Evolutionary conservation across 2,329 filamentous ascomycete species (phyloP).

Genomic region (Pseudogymnoascus sp.): DNA sequence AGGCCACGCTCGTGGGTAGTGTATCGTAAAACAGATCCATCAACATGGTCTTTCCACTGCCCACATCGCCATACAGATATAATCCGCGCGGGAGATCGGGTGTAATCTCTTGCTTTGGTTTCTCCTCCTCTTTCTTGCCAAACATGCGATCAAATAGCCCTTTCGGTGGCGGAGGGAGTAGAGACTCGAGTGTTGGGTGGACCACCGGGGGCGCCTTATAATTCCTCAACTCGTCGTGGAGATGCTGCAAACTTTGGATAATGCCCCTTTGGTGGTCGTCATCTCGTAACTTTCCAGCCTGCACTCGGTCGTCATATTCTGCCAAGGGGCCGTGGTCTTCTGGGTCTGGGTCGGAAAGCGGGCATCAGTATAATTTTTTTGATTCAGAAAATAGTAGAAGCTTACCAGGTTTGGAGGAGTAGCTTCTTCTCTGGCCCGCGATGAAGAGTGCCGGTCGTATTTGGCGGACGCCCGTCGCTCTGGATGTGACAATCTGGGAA

Average conservation of each 20-base stretch:
- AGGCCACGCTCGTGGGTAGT: constrained; percentile 66
- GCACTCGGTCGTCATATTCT: constrained; percentile 81
- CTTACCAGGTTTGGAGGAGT: neutral
- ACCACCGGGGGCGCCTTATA: constrained; percentile 69
- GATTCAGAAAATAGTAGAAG: neutral
- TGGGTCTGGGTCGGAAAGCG: constrained; percentile 14
- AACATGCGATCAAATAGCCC: constrained; percentile 57
- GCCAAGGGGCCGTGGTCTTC: constrained; percentile 58
- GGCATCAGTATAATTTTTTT: neutral
- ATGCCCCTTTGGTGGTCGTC: constrained; percentile 89
- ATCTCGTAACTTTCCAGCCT: constrained; percentile 64
- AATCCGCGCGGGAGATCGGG: constrained; percentile 74
- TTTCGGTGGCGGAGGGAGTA: constrained; percentile 43
- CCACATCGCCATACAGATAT: constrained; percentile 94
- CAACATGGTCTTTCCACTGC: constrained; percentile 97
- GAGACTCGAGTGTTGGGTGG: constrained; percentile 67
- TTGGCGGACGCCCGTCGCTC: neutral
- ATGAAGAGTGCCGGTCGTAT: neutral
- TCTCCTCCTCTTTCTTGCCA: constrained; percentile 30
- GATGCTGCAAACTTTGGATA: constrained; percentile 78
- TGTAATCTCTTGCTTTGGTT: constrained; percentile 47
- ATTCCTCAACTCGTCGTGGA: constrained; percentile 70
- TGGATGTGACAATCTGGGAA: neutral
- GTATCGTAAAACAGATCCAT: constrained; percentile 99
- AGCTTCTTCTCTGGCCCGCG: neutral